phyloP scores from a whole-genome alignment of 495 filamentous ascomycete species.

The Penicillium robsamsonii region DNA sequence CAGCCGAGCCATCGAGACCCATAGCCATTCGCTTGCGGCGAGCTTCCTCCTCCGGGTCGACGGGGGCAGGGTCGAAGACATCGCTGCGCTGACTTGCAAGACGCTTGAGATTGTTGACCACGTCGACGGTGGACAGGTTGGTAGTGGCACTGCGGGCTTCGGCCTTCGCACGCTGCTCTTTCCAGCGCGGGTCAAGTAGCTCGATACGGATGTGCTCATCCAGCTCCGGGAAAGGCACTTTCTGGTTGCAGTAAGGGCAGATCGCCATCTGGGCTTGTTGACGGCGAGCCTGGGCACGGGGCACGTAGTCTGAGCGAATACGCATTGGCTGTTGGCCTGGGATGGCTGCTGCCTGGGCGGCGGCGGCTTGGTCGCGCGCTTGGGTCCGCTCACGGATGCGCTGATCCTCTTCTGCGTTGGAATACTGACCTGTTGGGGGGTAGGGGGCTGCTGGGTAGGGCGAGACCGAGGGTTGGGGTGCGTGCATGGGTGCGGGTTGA shows the following conservation, averaged over 20 bases:
- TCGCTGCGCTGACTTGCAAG: slow-evolving; percentile 88
- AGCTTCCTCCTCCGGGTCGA: slow-evolving; percentile 63
- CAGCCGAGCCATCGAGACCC: neutral
- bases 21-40: slow-evolving; percentile 72
- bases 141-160: slow-evolving; percentile 82
- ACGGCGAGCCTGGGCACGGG: slow-evolving; percentile 70
- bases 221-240: slow-evolving; percentile 80
- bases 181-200: slow-evolving; percentile 92
- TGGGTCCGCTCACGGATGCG: slow-evolving; percentile 66
- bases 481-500: slow-evolving; percentile 28
- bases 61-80: slow-evolving; percentile 67
- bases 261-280: slow-evolving; percentile 65
- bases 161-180: slow-evolving; percentile 86
- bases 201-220: slow-evolving; percentile 96
- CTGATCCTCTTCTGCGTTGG: slow-evolving; percentile 64
- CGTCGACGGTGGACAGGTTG: slow-evolving; percentile 81
- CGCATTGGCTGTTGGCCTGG: slow-evolving; percentile 72
- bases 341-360: slow-evolving; percentile 70
- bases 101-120: slow-evolving; percentile 94
- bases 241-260: slow-evolving; percentile 92
- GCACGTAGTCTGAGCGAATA: slow-evolving; percentile 90
- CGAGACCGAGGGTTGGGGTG: slow-evolving; percentile 27
- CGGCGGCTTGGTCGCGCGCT: slow-evolving; percentile 68
- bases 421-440: slow-evolving; percentile 36
- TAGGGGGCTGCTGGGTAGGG: slow-evolving; percentile 37